Percentiles rank a stretch among this genome's conserved stretches.
phyloP scores from a whole-genome alignment of 768 basidiomycete genomes.

The Pholiota molesta region DNA sequence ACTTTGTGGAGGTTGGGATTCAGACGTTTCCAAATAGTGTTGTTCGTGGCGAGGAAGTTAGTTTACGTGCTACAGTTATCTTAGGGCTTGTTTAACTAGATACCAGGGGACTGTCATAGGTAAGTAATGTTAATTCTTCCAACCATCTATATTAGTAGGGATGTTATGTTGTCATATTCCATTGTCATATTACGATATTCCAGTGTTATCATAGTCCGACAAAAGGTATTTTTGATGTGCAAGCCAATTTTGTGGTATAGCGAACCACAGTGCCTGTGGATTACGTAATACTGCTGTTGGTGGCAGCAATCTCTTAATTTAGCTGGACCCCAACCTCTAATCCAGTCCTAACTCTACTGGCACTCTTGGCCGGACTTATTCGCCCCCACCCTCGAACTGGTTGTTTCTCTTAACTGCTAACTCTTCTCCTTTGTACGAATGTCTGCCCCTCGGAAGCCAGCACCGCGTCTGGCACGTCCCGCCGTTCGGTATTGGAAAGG shows the following conservation, averaged over 20 bases:
- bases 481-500: slow-evolving; percentile 91
- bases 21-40: slow-evolving; percentile 22
- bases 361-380: too few relatives aligned
- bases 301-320: too few relatives aligned
- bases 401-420: neutral
- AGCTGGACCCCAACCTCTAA: too few relatives aligned
- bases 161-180: neutral
- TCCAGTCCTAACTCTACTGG: too few relatives aligned
- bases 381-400: too few relatives aligned
- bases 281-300: too few relatives aligned
- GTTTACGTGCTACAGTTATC: slow-evolving; percentile 79
- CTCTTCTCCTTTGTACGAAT: neutral
- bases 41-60: slow-evolving; percentile 48
- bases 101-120: neutral
- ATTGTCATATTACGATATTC: too few relatives aligned
- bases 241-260: too few relatives aligned
- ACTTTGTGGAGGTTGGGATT: slow-evolving; percentile 44
- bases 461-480: slow-evolving; percentile 77
- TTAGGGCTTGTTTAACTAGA: slow-evolving; percentile 65
- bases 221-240: too few relatives aligned
- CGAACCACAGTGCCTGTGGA: too few relatives aligned
- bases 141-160: neutral
- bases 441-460: slow-evolving; percentile 58
- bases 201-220: too few relatives aligned
- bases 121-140: neutral